These are phyloP conservation scores for Pseudoneurospora amorphoporcata DNA, from an alignment of 495 filamentous ascomycete species.

Conservation along the genomic window DNA sequence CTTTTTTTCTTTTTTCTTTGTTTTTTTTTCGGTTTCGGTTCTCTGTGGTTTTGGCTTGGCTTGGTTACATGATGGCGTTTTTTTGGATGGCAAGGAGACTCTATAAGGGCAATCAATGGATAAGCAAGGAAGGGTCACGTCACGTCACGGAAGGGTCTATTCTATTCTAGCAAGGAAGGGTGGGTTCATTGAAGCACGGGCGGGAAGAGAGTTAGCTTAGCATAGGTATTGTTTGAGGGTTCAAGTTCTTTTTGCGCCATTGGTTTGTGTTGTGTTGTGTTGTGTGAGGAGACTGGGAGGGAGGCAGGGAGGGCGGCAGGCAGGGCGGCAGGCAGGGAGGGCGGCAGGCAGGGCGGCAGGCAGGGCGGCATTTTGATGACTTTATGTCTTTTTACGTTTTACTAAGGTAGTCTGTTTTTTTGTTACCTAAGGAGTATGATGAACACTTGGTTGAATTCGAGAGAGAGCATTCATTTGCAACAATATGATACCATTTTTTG, in stretches of 20 bases:
- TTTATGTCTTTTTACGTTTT: neutral
- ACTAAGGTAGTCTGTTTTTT: neutral
- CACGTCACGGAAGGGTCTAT: too few relatives aligned
- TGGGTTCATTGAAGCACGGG: neutral
- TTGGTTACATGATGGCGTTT: neutral
- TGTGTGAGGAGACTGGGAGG: neutral
- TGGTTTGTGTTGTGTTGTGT: neutral
- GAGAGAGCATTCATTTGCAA: neutral
- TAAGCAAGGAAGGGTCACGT: neutral
- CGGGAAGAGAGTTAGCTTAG: neutral
- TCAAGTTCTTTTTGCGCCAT: neutral
- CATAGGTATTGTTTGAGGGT: too few relatives aligned
- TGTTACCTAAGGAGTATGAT: neutral
- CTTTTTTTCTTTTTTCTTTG: neutral
- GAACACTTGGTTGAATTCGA: neutral
- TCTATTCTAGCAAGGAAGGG: neutral
- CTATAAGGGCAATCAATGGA: too few relatives aligned
- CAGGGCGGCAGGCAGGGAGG: neutral
- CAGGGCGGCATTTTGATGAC: neutral
- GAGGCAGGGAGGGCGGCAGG: too few relatives aligned
- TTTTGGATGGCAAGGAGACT: neutral
- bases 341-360: too few relatives aligned
- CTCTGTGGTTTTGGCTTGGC: neutral
- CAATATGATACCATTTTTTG: neutral
- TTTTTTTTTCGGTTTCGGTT: neutral